Evolutionary conservation across 2,329 filamentous ascomycete genomes (phyloP).

Genomic region (Biscogniauxia sp.): DNA sequence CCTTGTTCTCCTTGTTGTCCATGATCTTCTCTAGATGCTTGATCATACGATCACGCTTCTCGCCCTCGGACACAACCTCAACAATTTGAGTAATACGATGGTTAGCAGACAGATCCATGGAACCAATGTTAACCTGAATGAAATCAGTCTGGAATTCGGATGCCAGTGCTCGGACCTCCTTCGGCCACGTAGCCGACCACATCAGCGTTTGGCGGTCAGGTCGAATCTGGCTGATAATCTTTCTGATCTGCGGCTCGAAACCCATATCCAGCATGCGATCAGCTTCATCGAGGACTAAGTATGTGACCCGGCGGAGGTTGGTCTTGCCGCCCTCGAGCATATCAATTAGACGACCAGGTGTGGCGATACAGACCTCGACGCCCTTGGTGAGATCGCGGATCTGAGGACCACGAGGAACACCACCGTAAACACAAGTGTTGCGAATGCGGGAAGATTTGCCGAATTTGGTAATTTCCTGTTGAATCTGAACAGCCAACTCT

Average conservation of each 20-base stretch:
- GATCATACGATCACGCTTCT: conserved; percentile 97
- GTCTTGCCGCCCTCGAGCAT: conserved; percentile 98
- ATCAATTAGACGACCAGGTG: conserved; percentile 94
- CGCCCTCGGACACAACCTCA: conserved; percentile 91
- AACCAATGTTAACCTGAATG: conserved; percentile 98
- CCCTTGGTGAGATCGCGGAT: conserved; percentile 92
- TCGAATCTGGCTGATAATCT: conserved; percentile 96
- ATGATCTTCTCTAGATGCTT: conserved; percentile 98
- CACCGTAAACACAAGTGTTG: conserved; percentile 98
- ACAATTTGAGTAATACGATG: conserved; percentile 97
- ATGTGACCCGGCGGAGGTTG: conserved; percentile 95
- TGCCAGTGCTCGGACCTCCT: conserved; percentile 92
- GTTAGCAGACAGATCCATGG: conserved; percentile 93
- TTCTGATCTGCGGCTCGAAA: conserved; percentile 99
- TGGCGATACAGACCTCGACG: conserved; percentile 98
- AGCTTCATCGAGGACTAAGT: conserved; percentile 96
- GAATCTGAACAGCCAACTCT: conserved; percentile 97
- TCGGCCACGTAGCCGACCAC: conserved; percentile 99
- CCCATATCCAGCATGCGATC: conserved; percentile 99
- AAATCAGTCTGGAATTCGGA: conserved; percentile 90
- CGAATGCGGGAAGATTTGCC: conserved; percentile 96
- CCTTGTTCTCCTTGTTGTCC: conserved; percentile 94
- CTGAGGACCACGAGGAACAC: conserved; percentile 96
- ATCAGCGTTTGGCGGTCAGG: conserved; percentile 98
- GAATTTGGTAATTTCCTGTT: conserved; percentile 98